Base-by-base conservation (phyloP, 331 rosid genomes). In the Pyrus hybrid region DNA sequence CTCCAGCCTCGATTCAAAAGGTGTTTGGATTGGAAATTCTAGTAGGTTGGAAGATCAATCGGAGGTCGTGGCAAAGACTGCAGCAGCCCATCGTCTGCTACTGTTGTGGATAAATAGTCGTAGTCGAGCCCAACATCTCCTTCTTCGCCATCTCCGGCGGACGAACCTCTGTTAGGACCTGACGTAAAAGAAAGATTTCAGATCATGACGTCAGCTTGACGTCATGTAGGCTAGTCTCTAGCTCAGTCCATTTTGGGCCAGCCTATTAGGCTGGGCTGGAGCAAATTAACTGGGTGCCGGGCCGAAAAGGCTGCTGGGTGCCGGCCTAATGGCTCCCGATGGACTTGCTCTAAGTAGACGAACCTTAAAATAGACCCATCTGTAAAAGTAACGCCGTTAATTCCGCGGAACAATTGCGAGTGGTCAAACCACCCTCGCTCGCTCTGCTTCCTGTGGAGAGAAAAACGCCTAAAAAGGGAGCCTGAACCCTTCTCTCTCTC, bases 131-230 rank as follows among this genome's bases (percentile, higher is more conserved):
- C 37, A 75, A 81, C 72, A 33, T 90, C 18, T 88, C 91, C 0
- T 92, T 88, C 76, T 83, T 91, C 1, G 77, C 89, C 30, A 86
- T 94, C 72, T 86, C 97, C 77, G 99, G 96, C 45, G 99, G 97
- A 11, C 75, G 47, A 54, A 74, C 73, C 75, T 65, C 72, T 77
- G 33, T 1, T 30, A 1, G 33, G 7, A 30, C 33, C 7, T 30
- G 33, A 1, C 0, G 33, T 30, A 30, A 30, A 30, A 30, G 1
- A 5, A 30, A 30, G 33, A 32, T 32, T 32, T 32, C 2, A 32
- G 2, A 32, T 32, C 2, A 1, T 32, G 10, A 33, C 10, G 37
- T 32, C 35, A 32, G 35, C 8, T 5, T 32, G 8, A 7, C 8
- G 8, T 33, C 9, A 33, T 33, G 37, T 33, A 33, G 9, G 37